Evolutionary conservation across 176 grass and related monocot genomes (phyloP).

Genomic region (Oryza meridionalis): DNA sequence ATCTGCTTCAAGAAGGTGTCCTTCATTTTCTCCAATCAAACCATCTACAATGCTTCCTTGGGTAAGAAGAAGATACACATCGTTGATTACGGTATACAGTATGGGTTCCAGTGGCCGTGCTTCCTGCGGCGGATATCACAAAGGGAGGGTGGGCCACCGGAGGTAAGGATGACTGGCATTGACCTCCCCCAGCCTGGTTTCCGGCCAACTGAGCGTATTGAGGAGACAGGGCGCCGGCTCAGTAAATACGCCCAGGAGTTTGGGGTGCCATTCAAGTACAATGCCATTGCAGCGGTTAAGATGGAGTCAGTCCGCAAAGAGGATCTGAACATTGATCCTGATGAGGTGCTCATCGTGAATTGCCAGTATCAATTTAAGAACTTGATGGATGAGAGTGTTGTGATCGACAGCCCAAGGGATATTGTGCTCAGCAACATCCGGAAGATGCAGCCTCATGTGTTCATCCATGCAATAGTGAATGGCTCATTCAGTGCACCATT

Average conservation of each 20-base stretch:
- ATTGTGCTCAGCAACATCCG: conserved; percentile 60
- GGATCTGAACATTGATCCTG: conserved; percentile 58
- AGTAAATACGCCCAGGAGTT: conserved; percentile 59
- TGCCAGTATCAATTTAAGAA: conserved; percentile 63
- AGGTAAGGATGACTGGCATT: conserved; percentile 71
- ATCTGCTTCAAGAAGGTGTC: conserved; percentile 76
- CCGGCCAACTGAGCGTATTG: conserved; percentile 57
- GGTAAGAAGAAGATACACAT: conserved; percentile 74
- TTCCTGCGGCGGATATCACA: conserved; percentile 49
- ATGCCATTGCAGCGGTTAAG: conserved; percentile 53
- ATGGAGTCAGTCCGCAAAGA: conserved; percentile 59
- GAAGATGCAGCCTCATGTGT: conserved; percentile 60
- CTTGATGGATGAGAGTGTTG: conserved; percentile 81
- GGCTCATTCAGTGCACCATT: conserved; percentile 82
- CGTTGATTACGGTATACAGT: conserved; percentile 66
- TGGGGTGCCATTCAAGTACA: conserved; percentile 62
- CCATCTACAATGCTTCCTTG: conserved; percentile 54
- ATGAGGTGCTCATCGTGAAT: conserved; percentile 73
- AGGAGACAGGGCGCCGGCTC: conserved; percentile 75
- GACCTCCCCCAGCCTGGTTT: conserved; percentile 82
- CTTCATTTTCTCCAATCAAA: conserved; percentile 54
- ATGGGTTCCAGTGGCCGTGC: conserved; percentile 91
- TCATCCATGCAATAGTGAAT: conserved; percentile 70
- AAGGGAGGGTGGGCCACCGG: conserved; percentile 57
- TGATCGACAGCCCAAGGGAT: conserved; percentile 77